These are phyloP conservation scores for Diaporthe velutina DNA, from an alignment of 2,329 filamentous ascomycete species.

Conservation along the genomic window DNA sequence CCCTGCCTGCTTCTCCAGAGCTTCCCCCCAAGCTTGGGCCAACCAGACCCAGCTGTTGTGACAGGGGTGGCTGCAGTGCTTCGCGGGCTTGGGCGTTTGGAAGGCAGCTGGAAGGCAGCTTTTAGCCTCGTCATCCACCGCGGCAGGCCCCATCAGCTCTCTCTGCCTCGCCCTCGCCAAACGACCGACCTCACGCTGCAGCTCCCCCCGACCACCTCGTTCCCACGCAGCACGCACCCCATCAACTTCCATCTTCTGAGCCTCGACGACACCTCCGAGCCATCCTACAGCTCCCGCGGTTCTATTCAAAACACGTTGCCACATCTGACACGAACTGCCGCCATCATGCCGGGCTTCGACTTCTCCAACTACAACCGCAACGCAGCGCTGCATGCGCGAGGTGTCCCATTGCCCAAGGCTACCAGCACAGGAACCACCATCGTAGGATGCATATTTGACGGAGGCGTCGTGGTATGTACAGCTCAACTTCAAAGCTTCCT, in stretches of 20 bases:
- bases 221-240: background rate
- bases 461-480: slow-evolving; percentile 86
- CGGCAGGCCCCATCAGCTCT: slow-evolving; percentile 47
- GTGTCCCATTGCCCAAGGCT: slow-evolving; percentile 94
- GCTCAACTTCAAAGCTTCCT: background rate
- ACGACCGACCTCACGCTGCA: slow-evolving; percentile 38
- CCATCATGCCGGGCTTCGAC: slow-evolving; percentile 94
- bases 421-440: slow-evolving; percentile 99
- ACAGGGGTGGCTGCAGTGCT: slow-evolving; percentile 31
- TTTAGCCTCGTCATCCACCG: slow-evolving; percentile 67
- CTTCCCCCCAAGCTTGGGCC: slow-evolving; percentile 35
- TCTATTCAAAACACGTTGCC: background rate
- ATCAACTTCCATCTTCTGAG: slow-evolving; percentile 17
- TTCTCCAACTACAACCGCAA: slow-evolving; percentile 99
- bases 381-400: slow-evolving; percentile 91
- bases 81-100: slow-evolving; percentile 37
- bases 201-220: slow-evolving; percentile 37
- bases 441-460: slow-evolving; percentile 96
- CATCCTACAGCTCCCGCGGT: background rate
- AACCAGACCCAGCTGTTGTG: slow-evolving; percentile 20
- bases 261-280: slow-evolving; percentile 1
- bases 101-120: slow-evolving; percentile 56
- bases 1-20: slow-evolving; percentile 40
- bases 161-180: slow-evolving; percentile 40
- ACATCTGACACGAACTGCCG: slow-evolving; percentile 10